Conservation (phyloP, 2,329 filamentous ascomycete genomes). For the Malbranchea cinnamomea region DNA sequence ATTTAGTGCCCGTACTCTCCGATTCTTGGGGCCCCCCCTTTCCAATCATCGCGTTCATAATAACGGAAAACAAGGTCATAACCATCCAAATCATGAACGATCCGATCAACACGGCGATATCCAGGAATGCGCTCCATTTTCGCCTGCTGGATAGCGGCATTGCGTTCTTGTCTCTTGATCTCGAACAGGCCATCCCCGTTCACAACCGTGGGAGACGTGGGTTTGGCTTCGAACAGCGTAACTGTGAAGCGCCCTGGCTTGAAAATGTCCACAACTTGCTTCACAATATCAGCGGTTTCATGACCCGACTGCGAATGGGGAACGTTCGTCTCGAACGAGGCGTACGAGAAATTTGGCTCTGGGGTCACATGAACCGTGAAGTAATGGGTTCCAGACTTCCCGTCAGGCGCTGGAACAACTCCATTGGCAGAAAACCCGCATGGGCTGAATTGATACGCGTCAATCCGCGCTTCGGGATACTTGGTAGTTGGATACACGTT, state of each 20-base stretch:
- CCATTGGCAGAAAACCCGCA: slow-evolving; percentile 97
- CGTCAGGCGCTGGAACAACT: slow-evolving; percentile 64
- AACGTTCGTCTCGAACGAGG: slow-evolving; percentile 96
- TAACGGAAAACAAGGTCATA: slow-evolving; percentile 95
- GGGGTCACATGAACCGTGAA: slow-evolving; percentile 98
- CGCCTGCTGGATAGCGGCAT: slow-evolving; percentile 28
- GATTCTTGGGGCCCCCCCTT: slow-evolving; percentile 47
- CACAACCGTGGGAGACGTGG: slow-evolving; percentile 18
- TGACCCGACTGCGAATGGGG: slow-evolving; percentile 76
- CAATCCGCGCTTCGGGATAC: slow-evolving; percentile 85
- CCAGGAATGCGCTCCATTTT: slow-evolving; percentile 67
- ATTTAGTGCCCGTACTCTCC: slow-evolving; percentile 33
- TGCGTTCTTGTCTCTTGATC: slow-evolving; percentile 28
- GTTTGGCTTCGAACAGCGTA: slow-evolving; percentile 86
- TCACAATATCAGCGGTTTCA: slow-evolving; percentile 76
- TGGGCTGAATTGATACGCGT: slow-evolving; percentile 90
- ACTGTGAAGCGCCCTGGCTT: slow-evolving; percentile 95
- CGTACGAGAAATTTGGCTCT: slow-evolving; percentile 92
- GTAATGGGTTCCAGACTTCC: slow-evolving; percentile 55
- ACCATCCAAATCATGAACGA: slow-evolving; percentile 93
- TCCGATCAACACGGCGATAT: slow-evolving; percentile 80
- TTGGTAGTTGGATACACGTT: slow-evolving; percentile 73
- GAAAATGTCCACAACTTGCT: slow-evolving; percentile 92
- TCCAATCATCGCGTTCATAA: slow-evolving; percentile 81
- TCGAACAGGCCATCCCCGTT: slow-evolving; percentile 20